A percentile compares a stretch with the other conserved stretches of the same genome.
phyloP scores from a whole-genome alignment of 106 monocot species.

The Allium cepa region DNA sequence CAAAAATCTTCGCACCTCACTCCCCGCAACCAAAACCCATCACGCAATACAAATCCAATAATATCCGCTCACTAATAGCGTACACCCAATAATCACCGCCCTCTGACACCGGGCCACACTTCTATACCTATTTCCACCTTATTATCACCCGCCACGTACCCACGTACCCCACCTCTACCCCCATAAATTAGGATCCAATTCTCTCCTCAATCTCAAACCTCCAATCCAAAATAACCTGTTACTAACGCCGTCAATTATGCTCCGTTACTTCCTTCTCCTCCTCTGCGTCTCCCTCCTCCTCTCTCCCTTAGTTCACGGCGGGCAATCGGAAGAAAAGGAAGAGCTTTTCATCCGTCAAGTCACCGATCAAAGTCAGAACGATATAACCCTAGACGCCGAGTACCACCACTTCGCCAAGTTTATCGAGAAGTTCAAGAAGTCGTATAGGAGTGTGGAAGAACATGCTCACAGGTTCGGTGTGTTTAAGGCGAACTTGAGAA shows the following conservation, averaged over 20 bases:
- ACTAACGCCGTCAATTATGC: slow-evolving; percentile 2
- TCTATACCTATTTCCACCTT: background rate
- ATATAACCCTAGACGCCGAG: slow-evolving; percentile 18
- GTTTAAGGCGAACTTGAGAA: slow-evolving; percentile 17
- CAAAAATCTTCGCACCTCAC: too few species aligned
- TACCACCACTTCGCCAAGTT: slow-evolving; percentile 18
- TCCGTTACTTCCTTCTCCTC: slow-evolving; percentile 6
- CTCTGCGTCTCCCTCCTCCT: background rate
- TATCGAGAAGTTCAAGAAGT: slow-evolving; percentile 5
- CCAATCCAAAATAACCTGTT: background rate
- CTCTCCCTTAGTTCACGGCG: background rate
- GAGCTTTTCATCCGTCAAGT: slow-evolving; percentile 13
- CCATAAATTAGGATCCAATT: slow-evolving; percentile 1
- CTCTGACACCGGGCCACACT: background rate
- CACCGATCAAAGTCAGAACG: background rate
- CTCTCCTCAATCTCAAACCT: background rate
- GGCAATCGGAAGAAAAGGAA: slow-evolving; percentile 2
- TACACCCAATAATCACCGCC: background rate
- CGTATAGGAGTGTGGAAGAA: slow-evolving; percentile 11
- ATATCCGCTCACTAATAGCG: too few species aligned
- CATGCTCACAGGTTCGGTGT: slow-evolving; percentile 4
- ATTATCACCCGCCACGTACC: background rate
- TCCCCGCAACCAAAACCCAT: background rate
- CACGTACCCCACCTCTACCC: background rate
- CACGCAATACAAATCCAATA: background rate